phyloP scores from a whole-genome alignment of 2,329 filamentous ascomycete genomes.

The Teratosphaeria destructans region DNA sequence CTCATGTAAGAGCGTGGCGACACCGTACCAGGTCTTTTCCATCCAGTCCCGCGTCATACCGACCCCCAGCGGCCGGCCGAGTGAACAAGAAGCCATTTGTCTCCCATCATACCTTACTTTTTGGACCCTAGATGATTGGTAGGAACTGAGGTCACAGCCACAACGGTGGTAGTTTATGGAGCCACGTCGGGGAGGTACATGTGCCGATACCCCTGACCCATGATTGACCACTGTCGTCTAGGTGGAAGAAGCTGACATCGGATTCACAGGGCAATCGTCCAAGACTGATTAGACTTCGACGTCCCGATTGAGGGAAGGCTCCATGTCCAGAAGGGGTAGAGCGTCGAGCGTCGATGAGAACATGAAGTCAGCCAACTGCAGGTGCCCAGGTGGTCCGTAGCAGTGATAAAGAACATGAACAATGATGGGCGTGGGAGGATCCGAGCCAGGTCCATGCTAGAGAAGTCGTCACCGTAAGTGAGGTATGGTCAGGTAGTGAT shows the following conservation, averaged over 20 bases:
- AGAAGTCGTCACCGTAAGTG: background rate
- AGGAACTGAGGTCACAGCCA: background rate
- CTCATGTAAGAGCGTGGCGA: too few relatives aligned
- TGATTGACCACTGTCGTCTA: too few relatives aligned
- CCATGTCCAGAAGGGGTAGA: background rate
- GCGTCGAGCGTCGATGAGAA: background rate
- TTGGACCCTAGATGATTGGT: background rate
- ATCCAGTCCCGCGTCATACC: background rate
- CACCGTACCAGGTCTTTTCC: background rate
- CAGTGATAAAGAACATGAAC: too few relatives aligned
- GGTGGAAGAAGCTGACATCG: too few relatives aligned
- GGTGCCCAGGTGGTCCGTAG: too few relatives aligned
- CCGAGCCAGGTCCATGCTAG: too few relatives aligned
- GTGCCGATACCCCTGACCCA: background rate
- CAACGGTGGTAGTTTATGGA: background rate
- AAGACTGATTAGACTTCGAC: background rate
- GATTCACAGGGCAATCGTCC: background rate
- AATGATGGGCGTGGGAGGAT: too few relatives aligned
- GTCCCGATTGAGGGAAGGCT: background rate
- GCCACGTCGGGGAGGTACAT: background rate
- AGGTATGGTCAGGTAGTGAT: background rate
- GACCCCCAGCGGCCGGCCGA: background rate
- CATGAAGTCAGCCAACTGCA: background rate
- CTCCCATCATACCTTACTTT: background rate
- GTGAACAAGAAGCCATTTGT: background rate